Conservation (phyloP, 1,284 basidiomycete species). For the Athelia sp. region DNA sequence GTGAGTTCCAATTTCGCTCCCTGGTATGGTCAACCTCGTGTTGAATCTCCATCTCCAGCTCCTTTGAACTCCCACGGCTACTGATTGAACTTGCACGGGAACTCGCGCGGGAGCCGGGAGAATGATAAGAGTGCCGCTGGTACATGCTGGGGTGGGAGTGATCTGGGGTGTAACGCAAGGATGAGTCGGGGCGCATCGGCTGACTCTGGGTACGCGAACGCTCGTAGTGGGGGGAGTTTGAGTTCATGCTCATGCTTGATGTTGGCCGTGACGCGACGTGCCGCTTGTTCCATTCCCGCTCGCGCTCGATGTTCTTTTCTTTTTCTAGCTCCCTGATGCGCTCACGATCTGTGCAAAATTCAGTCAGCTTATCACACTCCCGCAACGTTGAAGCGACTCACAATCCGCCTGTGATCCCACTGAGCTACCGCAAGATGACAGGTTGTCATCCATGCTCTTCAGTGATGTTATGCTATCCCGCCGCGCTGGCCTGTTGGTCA, state of each 20-base stretch:
- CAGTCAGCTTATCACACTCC: slow-evolving; percentile 1
- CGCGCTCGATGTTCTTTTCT: slow-evolving; percentile 40
- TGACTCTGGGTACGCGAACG: slow-evolving; percentile 25
- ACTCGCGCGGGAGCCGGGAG: slow-evolving; percentile 27
- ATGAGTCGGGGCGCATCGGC: slow-evolving; percentile 28
- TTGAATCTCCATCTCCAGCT: slow-evolving; percentile 28
- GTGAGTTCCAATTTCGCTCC: slow-evolving; percentile 58
- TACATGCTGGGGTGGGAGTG: slow-evolving; percentile 15
- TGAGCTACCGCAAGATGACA: slow-evolving; percentile 39
- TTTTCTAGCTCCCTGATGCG: slow-evolving; percentile 34
- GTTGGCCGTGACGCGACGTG: slow-evolving; percentile 21
- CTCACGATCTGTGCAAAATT: slow-evolving; percentile 33
- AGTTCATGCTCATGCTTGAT: slow-evolving; percentile 24
- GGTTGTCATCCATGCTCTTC: slow-evolving; percentile 28
- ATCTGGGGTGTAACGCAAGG: slow-evolving; percentile 25
- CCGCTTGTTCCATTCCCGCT: slow-evolving; percentile 54
- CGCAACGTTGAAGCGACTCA: slow-evolving; percentile 21
- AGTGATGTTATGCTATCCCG: slow-evolving; percentile 31
- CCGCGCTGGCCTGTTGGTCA: slow-evolving; percentile 17
- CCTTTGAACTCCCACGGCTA: slow-evolving; percentile 26
- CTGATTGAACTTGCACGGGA: slow-evolving; percentile 35
- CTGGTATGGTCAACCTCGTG: slow-evolving; percentile 35
- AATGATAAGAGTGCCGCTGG: slow-evolving; percentile 22
- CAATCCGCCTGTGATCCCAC: slow-evolving; percentile 41
- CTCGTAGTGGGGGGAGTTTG: slow-evolving; percentile 20